Base-by-base conservation (phyloP, 208 protist species). In the Trypanosoma theileri region DNA sequence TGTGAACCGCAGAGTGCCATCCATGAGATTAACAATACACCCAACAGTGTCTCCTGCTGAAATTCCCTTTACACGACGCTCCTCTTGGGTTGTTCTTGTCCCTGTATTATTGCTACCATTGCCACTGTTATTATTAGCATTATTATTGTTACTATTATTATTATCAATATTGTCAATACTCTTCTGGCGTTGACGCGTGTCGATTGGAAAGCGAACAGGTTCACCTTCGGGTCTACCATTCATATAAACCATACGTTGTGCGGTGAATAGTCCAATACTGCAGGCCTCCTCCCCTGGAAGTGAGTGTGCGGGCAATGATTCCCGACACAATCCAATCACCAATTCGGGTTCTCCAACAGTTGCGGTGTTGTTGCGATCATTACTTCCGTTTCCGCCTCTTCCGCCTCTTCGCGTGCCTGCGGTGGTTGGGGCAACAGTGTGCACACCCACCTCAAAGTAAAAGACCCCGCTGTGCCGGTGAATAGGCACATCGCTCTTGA, bases 211-310 rank as follows among this genome's bases (percentile, higher is more conserved):
- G 21, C 73, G 69, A 6, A 90, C 75, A 8, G 74, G 68, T 26
- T 85, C 81, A 0, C 75, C 69, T 22, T 91, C 81, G 16, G 66
- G 59, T 35, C 48, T 54, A 11, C 88, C 84, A 65, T 90, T 70
- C 40, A 71, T 75, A 65, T 86, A 83, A 45, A 91, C 71, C 58
- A 85, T 83, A n/a, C 79, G 80, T 61, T 91, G 84, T 7, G 77
- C 58, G 28, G 80, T 80, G 59, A 88, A 90, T 21, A 89, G 79
- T 12, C 88, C 88, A n/a, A 91, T 66, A 62, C 88, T 91, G 77
- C 68, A n/a, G 22, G 66, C 46, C 24, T 81, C 81, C 68, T 90
- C 83, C 0, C 88, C 88, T 0, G 88, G 88, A n/a, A 94, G 72
- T 12, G 54, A 26, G 57, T 77, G 77, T 59, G 81, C 61, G 14